Evolutionary conservation across 805 yeast genomes (phyloP), one percentile per base, ranked within the genome.

Genomic region (Metschnikowia lachancei): DNA sequence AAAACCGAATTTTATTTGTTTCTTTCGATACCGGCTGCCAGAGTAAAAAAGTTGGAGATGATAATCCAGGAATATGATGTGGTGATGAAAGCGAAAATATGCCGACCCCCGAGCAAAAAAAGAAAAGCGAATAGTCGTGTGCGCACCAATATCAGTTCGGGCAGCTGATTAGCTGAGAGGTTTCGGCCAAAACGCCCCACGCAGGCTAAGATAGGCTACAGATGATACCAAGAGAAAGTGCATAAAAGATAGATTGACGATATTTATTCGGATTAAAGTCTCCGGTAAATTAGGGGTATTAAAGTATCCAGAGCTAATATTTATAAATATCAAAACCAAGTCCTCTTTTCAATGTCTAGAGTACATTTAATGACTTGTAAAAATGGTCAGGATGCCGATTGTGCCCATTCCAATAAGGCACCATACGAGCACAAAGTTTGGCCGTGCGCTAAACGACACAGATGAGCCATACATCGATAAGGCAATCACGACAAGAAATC

Each of bases 391-490:
- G 79, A 73, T 22, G 16, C 83, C 78, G 39, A 85, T 83, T 17
- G 81, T 56, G 19, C 70, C 59, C 43, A 85, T 75, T 1, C 95
- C 95, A 4, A 74, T 16, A 30, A 84, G 64, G 35, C 80, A 70
- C 84, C 89, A 85, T 4, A 66, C 55, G 45, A 85, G 59, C 1
- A 83, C 87, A 8, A 64, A 67, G 26, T 76, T 76, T 45, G 84
- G 85, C 22, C 78, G 70, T 7, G 91, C 95, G 41, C 58, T 52
- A 62, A 88, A 88, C 0, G 83, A 77, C 26, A 88, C 78, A 0
- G 95, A 87, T 16, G 91, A 80, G 10, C 90, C 86, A 59, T 87
- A 83, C 95, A 91, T 87, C 55, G 90, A 91, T 36, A 89, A 66
- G 0, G 90, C 85, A 39, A 91, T 84, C n/a, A 85, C 85, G 0